Evolutionary conservation across 2,329 filamentous ascomycete genomes (phyloP).

Genomic region (Neonectria ditissima): DNA sequence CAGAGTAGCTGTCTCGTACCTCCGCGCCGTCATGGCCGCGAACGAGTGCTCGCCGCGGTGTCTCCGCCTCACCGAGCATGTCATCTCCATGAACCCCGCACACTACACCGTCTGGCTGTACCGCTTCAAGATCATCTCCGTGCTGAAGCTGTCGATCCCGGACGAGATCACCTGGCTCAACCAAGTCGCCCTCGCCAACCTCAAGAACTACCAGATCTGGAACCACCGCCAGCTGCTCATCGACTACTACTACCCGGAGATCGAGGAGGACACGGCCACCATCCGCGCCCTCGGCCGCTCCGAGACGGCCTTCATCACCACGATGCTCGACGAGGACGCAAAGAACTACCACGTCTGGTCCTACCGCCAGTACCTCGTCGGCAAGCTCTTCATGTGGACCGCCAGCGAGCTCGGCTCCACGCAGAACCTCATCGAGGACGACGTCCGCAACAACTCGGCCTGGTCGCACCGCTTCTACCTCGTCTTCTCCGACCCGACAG

Average conservation of each 20-base stretch:
- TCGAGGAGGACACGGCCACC: conserved; percentile 66
- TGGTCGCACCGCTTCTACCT: conserved; percentile 98
- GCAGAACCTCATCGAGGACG: conserved; percentile 78
- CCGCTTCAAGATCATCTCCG: conserved; percentile 81
- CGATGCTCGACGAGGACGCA: conserved; percentile 85
- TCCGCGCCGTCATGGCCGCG: conserved; percentile 90
- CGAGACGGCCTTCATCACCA: conserved; percentile 80
- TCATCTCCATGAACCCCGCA: conserved; percentile 93
- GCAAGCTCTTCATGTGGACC: conserved; percentile 75
- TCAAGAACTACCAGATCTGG: conserved; percentile 99
- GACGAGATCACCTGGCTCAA: conserved; percentile 91
- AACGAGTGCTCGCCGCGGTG: conserved; percentile 86
- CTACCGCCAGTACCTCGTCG: conserved; percentile 81
- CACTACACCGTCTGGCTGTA: conserved; percentile 99
- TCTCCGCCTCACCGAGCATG: conserved; percentile 84
- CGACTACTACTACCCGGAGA: conserved; percentile 69
- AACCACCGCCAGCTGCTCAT: conserved; percentile 76
- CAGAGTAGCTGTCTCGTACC: conserved; percentile 82
- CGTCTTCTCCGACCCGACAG: conserved; percentile 75
- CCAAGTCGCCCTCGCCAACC: conserved; percentile 80
- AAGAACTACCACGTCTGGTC: conserved; percentile 99
- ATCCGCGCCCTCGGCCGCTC: conserved; percentile 68
- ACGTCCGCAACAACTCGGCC: conserved; percentile 95
- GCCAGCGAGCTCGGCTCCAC: conserved; percentile 78
- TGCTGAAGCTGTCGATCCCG: conserved; percentile 71